These are phyloP conservation scores for Rhodamnia argentea DNA, from an alignment of 345 rosid genomes.

Conservation along the genomic window DNA sequence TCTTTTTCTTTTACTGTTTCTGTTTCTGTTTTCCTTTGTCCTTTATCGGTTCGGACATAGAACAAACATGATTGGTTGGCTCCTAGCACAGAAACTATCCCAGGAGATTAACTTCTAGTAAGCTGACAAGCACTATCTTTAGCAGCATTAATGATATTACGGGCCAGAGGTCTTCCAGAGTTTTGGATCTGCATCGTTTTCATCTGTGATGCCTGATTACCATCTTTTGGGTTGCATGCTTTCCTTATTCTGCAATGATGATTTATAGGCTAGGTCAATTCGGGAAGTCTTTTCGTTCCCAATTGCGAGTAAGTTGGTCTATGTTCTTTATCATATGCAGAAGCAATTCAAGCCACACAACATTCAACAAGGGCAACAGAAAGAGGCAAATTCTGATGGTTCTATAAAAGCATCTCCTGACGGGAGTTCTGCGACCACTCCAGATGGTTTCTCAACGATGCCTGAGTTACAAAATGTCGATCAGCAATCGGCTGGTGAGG, in stretches of 20 bases:
- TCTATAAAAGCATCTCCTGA: slow-evolving; percentile 8
- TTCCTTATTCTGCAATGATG: neutral
- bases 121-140: neutral
- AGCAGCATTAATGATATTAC: neutral
- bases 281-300: neutral
- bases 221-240: neutral
- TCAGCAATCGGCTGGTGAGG: slow-evolving; percentile 22
- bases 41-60: neutral
- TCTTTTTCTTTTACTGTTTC: neutral
- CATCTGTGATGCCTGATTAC: neutral
- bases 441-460: slow-evolving; percentile 7
- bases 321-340: slow-evolving; percentile 23
- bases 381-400: slow-evolving; percentile 20
- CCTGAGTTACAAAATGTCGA: slow-evolving; percentile 3
- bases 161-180: neutral
- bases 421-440: slow-evolving; percentile 8
- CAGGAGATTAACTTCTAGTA: neutral
- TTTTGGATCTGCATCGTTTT: neutral
- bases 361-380: slow-evolving; percentile 12
- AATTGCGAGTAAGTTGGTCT: neutral
- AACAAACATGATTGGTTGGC: neutral
- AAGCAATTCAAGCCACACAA: slow-evolving; percentile 69
- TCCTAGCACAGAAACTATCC: neutral
- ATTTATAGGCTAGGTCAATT: neutral
- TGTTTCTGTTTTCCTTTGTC: neutral